These are phyloP conservation scores for Tylopilus sp. DNA, from an alignment of 768 basidiomycete genomes.

Conservation along the genomic window DNA sequence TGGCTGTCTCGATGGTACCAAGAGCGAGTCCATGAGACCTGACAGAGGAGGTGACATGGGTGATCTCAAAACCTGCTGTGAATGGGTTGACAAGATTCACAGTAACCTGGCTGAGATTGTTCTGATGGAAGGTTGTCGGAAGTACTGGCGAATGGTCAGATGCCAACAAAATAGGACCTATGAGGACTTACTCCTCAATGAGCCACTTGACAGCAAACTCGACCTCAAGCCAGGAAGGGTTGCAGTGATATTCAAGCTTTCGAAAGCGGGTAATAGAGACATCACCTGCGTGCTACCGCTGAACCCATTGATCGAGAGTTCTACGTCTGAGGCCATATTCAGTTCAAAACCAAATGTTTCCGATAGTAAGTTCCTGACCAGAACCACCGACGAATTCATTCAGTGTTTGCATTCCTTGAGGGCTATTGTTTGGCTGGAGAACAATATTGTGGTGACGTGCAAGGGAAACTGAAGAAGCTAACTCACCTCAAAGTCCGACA, in stretches of 20 bases:
- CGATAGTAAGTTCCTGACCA: slow-evolving; percentile 31
- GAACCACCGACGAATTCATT: slow-evolving; percentile 64
- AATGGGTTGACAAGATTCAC: slow-evolving; percentile 68
- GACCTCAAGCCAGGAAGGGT: slow-evolving; percentile 59
- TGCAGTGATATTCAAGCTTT: slow-evolving; percentile 52
- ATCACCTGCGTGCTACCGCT: slow-evolving; percentile 54
- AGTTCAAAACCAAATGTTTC: neutral
- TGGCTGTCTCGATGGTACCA: slow-evolving; percentile 55
- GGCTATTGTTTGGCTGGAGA: slow-evolving; percentile 54
- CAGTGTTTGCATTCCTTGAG: slow-evolving; percentile 58
- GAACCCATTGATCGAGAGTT: slow-evolving; percentile 55
- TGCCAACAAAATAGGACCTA: neutral
- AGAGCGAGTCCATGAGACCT: slow-evolving; percentile 57
- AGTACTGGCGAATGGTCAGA: slow-evolving; percentile 41
- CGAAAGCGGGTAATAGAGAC: slow-evolving; percentile 59
- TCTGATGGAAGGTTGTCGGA: slow-evolving; percentile 55
- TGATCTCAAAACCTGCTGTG: slow-evolving; percentile 55
- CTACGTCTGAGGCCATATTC: slow-evolving; percentile 41
- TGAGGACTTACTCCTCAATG: slow-evolving; percentile 45
- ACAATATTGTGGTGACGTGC: neutral
- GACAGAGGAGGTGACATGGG: slow-evolving; percentile 56
- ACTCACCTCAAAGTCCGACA: slow-evolving; percentile 48
- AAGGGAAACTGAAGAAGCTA: neutral
- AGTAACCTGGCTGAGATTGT: slow-evolving; percentile 63
- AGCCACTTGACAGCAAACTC: slow-evolving; percentile 52